Percentiles rank a stretch among this genome's conserved stretches.
Evolutionary conservation across 2,329 filamentous ascomycete species (phyloP).

Genomic region (Pseudogymnoascus pannorum): DNA sequence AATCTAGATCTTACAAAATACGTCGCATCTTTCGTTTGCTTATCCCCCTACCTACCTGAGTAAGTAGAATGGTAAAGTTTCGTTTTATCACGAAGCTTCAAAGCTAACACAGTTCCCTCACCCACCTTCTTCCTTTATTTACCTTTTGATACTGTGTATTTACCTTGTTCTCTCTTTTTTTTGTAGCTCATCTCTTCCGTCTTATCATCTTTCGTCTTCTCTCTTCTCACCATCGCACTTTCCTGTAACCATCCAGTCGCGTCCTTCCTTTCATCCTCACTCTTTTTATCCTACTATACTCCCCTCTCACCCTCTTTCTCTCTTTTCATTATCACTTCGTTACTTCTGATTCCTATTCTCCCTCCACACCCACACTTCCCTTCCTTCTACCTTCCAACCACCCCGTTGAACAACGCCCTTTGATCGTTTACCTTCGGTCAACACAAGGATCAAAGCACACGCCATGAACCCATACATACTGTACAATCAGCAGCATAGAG

Average conservation of each 20-base stretch:
- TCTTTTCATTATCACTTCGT: neutral
- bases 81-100: neutral
- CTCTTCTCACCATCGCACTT: constrained; percentile 8
- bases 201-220: constrained; percentile 13
- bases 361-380: neutral
- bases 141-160: too few relatives aligned
- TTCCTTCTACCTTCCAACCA: neutral
- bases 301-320: too few relatives aligned
- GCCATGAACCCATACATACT: neutral
- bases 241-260: neutral
- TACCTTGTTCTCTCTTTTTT: neutral
- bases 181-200: constrained; percentile 16
- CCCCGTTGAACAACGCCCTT: neutral
- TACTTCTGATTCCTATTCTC: neutral
- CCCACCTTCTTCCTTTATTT: neutral
- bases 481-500: neutral
- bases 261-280: neutral
- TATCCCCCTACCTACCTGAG: too few relatives aligned
- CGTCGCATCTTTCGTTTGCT: too few relatives aligned
- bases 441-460: neutral
- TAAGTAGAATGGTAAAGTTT: too few relatives aligned
- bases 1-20: neutral
- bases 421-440: neutral
- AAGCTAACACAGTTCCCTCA: neutral
- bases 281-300: neutral